These are phyloP conservation scores for Pluteus cervinus DNA, from an alignment of 768 basidiomycete genomes.

Conservation along the genomic window DNA sequence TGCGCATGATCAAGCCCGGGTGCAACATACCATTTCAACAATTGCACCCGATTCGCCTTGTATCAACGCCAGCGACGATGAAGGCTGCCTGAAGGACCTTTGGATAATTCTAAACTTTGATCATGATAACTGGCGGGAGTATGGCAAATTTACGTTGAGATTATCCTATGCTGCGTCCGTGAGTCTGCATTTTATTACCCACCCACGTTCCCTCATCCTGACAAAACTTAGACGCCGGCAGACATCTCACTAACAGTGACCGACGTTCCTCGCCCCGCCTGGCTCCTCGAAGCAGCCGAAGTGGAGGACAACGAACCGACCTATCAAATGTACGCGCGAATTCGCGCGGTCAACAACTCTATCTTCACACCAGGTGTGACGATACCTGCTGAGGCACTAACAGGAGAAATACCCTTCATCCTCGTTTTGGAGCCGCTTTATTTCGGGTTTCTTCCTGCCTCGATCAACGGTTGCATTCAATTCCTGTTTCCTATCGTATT, in stretches of 20 bases:
- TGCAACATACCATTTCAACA: constrained; percentile 5
- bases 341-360: constrained; percentile 48
- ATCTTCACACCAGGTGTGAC: constrained; percentile 35
- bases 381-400: constrained; percentile 13
- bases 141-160: constrained; percentile 22
- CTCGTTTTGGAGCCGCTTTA: constrained; percentile 55
- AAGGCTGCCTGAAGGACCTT: constrained; percentile 34
- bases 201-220: constrained; percentile 25
- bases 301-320: constrained; percentile 19
- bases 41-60: constrained; percentile 2
- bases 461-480: no score
- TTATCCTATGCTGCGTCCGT: neutral
- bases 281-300: constrained; percentile 10
- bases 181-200: constrained; percentile 41
- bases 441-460: constrained; percentile 52
- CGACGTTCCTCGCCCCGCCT: constrained; percentile 23
- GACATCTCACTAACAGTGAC: constrained; percentile 20
- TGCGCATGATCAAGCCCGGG: constrained; percentile 12
- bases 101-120: no score
- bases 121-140: constrained; percentile 46
- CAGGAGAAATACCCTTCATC: constrained; percentile 39
- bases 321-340: constrained; percentile 49
- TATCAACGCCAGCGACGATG: neutral
- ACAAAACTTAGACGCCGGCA: constrained; percentile 23
- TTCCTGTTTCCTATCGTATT: no score